Base-by-base conservation (phyloP, 1,284 basidiomycete species). In the Trametes polyzona region DNA sequence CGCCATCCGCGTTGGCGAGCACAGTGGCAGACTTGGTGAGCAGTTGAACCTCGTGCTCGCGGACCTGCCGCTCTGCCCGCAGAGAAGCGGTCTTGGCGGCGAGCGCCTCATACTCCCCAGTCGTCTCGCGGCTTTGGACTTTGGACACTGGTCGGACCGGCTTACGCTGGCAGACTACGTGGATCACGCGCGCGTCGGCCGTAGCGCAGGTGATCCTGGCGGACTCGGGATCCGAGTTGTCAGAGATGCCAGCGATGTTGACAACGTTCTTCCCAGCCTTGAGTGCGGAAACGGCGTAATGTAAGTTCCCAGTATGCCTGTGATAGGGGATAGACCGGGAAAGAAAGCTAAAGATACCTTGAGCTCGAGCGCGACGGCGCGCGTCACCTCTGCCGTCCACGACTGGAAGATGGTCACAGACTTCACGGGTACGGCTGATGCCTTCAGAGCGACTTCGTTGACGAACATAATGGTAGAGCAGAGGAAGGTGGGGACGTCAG, bases 201-300 rank as follows among this genome's bases (percentile, higher is more conserved):
- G 73, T 74, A 17, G 82, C 68, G 8, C 78, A 79, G 44, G 78
- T 77, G 16, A 84, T 75, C 30, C 82, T 74, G 30, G 79, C 73
- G 17, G 80, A 81, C 12, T 82, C 72, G 0, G 74, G 74, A 58
- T 82, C 80, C 48, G 83, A 77, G 32, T 68, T 71, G 60, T 75
- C 76, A 6, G 83, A 73, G 11, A 86, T 73, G 37, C 74, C 73
- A 24, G 62, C 70, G 40, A 84, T 79, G 48, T 76, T 71, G 46
- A 84, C 63, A 59, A 78, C 77, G 60, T 78, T 84, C 50, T 75
- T 76, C 0, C 83, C 83, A 54, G 71, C 70, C 83, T 84, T 51
- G 47, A 55, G 35, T 4, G 7, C 37, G 23, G n/a, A n/a, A n/a
- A n/a, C n/a, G n/a, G n/a, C n/a, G n/a, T n/a, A n/a, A n/a, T n/a